Percentiles rank a stretch among this genome's conserved stretches.
phyloP scores from a whole-genome alignment of 352 stramenopile genomes.

The Phytophthora idaei region DNA sequence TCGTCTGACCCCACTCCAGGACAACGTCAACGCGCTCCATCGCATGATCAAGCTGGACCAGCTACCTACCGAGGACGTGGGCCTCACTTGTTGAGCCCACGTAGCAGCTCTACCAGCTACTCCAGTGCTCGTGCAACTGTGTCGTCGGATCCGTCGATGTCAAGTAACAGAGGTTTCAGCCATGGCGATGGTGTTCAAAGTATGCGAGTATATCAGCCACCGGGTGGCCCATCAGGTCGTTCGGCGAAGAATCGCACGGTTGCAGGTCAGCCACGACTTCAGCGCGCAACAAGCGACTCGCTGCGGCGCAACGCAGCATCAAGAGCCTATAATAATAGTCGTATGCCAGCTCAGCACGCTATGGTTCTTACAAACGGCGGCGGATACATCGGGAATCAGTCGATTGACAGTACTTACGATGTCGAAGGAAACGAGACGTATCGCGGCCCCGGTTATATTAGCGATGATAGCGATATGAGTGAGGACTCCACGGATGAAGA shows the following conservation, averaged over 20 bases:
- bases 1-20: constrained; percentile 22
- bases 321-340: constrained; percentile 12
- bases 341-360: background rate
- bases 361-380: constrained; percentile 9
- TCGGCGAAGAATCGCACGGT: constrained; percentile 23
- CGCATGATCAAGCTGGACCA: constrained; percentile 21
- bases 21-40: constrained; percentile 21
- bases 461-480: constrained; percentile 31
- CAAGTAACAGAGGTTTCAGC: constrained; percentile 19
- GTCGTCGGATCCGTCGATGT: constrained; percentile 30
- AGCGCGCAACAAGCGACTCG: constrained; percentile 22
- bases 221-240: constrained; percentile 7
- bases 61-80: constrained; percentile 15
- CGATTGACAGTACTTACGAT: constrained; percentile 40
- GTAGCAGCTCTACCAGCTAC: constrained; percentile 34
- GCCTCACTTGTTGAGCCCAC: constrained; percentile 20
- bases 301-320: constrained; percentile 16
- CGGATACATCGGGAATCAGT: constrained; percentile 25
- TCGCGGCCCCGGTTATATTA: constrained; percentile 28
- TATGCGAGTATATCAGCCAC: constrained; percentile 20
- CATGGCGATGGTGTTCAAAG: constrained; percentile 4
- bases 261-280: constrained; percentile 8
- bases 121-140: constrained; percentile 24
- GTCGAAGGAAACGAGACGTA: constrained; percentile 35
- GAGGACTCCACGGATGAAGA: constrained; percentile 35